Evolutionary conservation across 371 early-diverging fungal genomes (phyloP).

Genomic region (Mucor ambiguus): DNA sequence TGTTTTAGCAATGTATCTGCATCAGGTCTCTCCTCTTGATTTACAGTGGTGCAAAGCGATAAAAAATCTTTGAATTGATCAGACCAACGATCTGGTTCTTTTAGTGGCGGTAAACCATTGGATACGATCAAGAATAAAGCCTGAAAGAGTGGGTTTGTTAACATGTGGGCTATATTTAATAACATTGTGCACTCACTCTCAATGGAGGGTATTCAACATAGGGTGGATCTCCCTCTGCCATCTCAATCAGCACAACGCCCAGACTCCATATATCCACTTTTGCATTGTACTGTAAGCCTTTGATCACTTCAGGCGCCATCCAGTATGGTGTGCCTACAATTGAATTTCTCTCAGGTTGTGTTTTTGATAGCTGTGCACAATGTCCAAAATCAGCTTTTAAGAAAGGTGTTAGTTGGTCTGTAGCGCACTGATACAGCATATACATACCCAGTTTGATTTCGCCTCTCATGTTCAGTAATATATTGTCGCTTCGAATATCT

Average conservation of each 20-base stretch:
- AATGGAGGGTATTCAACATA: constrained; percentile 70
- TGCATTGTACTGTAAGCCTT: constrained; percentile 73
- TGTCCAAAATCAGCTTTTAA: constrained; percentile 72
- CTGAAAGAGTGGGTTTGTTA: constrained; percentile 30
- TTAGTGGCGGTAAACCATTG: constrained; percentile 60
- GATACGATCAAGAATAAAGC: constrained; percentile 70
- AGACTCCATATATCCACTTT: constrained; percentile 91
- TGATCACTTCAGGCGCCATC: constrained; percentile 97
- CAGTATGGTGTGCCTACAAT: constrained; percentile 87
- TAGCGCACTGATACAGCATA: neutral
- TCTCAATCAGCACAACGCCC: constrained; percentile 82
- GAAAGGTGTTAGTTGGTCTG: neutral
- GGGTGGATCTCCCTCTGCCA: constrained; percentile 82
- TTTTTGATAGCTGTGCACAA: constrained; percentile 65
- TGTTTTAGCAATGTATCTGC: constrained; percentile 51
- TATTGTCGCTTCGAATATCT: constrained; percentile 89
- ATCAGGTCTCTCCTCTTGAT: constrained; percentile 47
- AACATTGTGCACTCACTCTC: constrained; percentile 41
- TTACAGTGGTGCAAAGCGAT: constrained; percentile 46
- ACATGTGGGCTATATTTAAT: neutral
- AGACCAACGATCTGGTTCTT: constrained; percentile 56
- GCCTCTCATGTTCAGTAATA: constrained; percentile 70
- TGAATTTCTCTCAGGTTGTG: constrained; percentile 67
- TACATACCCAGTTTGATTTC: constrained; percentile 67
- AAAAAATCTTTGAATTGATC: constrained; percentile 58